phyloP scores from a whole-genome alignment of 108 stramenopile species.

The Pseudonitzschia delicatissima region DNA sequence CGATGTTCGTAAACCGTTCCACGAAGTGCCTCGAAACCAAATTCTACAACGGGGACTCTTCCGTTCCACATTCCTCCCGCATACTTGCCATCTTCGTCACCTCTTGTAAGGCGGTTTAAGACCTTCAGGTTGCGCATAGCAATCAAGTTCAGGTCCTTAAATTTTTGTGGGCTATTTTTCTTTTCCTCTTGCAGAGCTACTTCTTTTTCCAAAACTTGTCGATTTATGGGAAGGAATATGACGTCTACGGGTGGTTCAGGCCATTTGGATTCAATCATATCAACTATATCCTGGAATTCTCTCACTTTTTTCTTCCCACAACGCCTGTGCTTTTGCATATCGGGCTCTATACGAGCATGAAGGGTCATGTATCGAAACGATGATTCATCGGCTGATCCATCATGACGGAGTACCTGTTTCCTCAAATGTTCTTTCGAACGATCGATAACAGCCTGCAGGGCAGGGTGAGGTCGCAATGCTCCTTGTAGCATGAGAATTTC shows the following conservation, averaged over 20 bases:
- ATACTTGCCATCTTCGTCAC: not conserved
- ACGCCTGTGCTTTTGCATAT: slow-evolving; percentile 30
- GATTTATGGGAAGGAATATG: slow-evolving; percentile 32
- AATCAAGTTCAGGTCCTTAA: too few relatives aligned
- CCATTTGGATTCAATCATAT: slow-evolving; percentile 22
- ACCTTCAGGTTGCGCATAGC: slow-evolving; percentile 23
- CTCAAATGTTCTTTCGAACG: not conserved
- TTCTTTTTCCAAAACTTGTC: slow-evolving; percentile 23
- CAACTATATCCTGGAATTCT: slow-evolving; percentile 23
- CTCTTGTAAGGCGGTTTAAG: slow-evolving; percentile 21
- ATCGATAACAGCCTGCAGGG: slow-evolving; percentile 5
- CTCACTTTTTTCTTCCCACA: slow-evolving; percentile 27
- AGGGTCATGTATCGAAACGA: slow-evolving; percentile 26
- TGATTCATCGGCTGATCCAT: not conserved
- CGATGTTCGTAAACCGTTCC: slow-evolving; percentile 18
- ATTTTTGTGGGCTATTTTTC: too few relatives aligned
- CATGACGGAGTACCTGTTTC: not conserved
- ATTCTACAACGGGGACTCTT: slow-evolving; percentile 26
- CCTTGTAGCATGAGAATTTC: slow-evolving; percentile 30
- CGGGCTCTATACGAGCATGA: slow-evolving; percentile 43
- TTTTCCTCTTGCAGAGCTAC: not conserved
- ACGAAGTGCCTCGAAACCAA: slow-evolving; percentile 23
- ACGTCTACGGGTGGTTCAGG: slow-evolving; percentile 14
- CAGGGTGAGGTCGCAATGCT: slow-evolving; percentile 33
- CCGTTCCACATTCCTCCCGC: slow-evolving; percentile 33